Percentiles rank a stretch among this genome's conserved stretches.
These are phyloP conservation scores for Pythium dissotocum DNA, from an alignment of 352 stramenopile genomes.

Conservation along the genomic window DNA sequence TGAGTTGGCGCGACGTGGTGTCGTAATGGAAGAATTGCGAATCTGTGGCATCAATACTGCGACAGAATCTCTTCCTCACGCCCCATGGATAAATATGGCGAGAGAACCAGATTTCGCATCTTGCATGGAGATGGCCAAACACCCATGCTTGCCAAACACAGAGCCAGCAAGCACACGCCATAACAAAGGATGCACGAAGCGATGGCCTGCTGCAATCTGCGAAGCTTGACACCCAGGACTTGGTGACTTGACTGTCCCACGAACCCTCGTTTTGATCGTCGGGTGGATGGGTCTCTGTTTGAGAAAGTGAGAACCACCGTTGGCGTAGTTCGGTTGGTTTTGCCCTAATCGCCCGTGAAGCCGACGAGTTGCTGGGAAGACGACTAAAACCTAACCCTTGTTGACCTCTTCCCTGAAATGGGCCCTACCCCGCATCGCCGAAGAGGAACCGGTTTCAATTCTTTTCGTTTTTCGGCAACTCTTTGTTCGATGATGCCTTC, in stretches of 20 bases:
- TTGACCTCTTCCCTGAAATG: slow-evolving; percentile 4
- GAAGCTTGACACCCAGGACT: slow-evolving; percentile 7
- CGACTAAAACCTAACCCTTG: neutral
- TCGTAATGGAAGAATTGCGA: slow-evolving; percentile 16
- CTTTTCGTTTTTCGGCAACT: slow-evolving; percentile 4
- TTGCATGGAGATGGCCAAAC: slow-evolving; percentile 9
- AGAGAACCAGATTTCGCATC: slow-evolving; percentile 8
- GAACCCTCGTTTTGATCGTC: neutral
- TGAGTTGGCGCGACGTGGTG: slow-evolving; percentile 22
- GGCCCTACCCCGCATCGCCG: neutral
- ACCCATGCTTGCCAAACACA: slow-evolving; percentile 12
- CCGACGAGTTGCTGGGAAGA: slow-evolving; percentile 4
- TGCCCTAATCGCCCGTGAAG: slow-evolving; percentile 4
- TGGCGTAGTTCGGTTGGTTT: neutral
- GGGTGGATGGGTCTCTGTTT: slow-evolving; percentile 8
- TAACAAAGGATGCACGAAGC: neutral
- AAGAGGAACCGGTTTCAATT: neutral
- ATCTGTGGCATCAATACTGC: slow-evolving; percentile 17
- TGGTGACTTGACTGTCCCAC: slow-evolving; percentile 20
- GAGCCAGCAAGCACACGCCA: slow-evolving; percentile 6
- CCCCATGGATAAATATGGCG: slow-evolving; percentile 6
- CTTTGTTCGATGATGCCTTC: neutral
- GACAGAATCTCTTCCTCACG: slow-evolving; percentile 14
- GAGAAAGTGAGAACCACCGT: slow-evolving; percentile 1
- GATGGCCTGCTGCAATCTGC: slow-evolving; percentile 1